phyloP scores from a whole-genome alignment of 805 yeast species.

The Lipomyces yamadae region DNA sequence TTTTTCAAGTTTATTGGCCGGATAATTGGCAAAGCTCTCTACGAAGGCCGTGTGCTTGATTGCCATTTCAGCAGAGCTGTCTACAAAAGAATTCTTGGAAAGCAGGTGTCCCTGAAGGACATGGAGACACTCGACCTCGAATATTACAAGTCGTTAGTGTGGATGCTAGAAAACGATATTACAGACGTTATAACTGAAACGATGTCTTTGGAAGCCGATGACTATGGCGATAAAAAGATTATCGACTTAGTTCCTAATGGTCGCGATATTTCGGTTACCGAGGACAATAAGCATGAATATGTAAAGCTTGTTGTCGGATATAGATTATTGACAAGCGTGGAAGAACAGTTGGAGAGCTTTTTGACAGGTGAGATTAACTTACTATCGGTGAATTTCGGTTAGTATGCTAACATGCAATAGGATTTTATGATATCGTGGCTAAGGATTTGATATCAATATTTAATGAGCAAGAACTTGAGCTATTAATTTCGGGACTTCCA shows the following conservation, averaged over 20 bases:
- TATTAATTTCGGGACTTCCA: slow-evolving; percentile 91
- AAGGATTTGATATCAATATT: slow-evolving; percentile 81
- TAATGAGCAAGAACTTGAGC: slow-evolving; percentile 93
- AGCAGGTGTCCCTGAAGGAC: slow-evolving; percentile 82
- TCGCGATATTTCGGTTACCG: slow-evolving; percentile 81
- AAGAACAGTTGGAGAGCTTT: slow-evolving; percentile 85
- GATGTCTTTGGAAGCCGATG: slow-evolving; percentile 90
- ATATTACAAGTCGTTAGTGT: slow-evolving; percentile 85
- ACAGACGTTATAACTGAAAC: slow-evolving; percentile 95
- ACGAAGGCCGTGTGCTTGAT: slow-evolving; percentile 82
- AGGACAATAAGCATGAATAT: slow-evolving; percentile 87
- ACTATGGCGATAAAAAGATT: slow-evolving; percentile 84
- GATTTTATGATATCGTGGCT: slow-evolving; percentile 90
- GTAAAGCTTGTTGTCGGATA: slow-evolving; percentile 86
- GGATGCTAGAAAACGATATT: slow-evolving; percentile 97
- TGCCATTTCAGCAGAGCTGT: slow-evolving; percentile 96
- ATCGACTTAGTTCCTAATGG: slow-evolving; percentile 87
- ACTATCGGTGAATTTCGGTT: not conserved
- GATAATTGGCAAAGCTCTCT: slow-evolving; percentile 91
- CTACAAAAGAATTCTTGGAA: slow-evolving; percentile 81
- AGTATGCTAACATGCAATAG: slow-evolving; percentile 48
- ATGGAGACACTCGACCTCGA: slow-evolving; percentile 93
- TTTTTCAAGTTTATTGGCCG: slow-evolving; percentile 95
- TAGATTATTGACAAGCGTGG: slow-evolving; percentile 77
- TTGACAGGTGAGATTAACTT: slow-evolving; percentile 45